Conservation (phyloP, 441 rosid genomes). For the Gossypium aridum region DNA sequence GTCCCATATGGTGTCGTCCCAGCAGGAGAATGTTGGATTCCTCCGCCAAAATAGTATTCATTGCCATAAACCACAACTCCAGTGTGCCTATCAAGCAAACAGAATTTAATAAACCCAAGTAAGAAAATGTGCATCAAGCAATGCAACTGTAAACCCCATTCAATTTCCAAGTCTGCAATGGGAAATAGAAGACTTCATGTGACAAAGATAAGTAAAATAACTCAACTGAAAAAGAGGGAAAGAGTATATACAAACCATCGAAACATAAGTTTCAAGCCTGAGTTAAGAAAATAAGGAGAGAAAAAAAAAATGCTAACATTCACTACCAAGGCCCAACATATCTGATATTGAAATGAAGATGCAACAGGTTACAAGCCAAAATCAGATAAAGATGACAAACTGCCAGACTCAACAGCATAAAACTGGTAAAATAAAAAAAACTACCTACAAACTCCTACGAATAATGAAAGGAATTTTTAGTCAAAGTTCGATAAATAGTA, state of each 20-base stretch:
- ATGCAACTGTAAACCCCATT: background rate
- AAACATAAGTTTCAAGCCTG: background rate
- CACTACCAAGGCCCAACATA: background rate
- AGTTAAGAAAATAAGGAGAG: background rate
- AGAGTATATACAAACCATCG: background rate
- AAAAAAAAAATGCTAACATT: background rate
- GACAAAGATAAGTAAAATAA: background rate
- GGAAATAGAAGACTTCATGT: background rate
- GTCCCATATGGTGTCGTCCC: constrained; percentile 78
- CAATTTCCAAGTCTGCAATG: background rate
- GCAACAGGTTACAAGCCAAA: background rate
- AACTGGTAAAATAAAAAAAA: background rate
- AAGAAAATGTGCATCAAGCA: background rate
- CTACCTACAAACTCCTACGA: background rate
- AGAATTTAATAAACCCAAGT: background rate
- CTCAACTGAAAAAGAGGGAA: background rate
- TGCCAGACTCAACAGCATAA: background rate
- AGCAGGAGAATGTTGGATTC: constrained; percentile 59
- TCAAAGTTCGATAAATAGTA: background rate
- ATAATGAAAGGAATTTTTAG: background rate
- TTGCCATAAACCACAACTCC: constrained; percentile 76
- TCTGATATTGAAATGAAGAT: background rate
- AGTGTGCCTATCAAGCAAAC: constrained; percentile 61
- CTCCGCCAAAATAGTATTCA: constrained; percentile 87
- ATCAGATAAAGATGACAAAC: background rate